A percentile compares a stretch with the other conserved stretches of the same genome.
These are phyloP conservation scores for Phoenix roebelenii DNA, from an alignment of 176 grass and related monocot species.

Conservation along the genomic window DNA sequence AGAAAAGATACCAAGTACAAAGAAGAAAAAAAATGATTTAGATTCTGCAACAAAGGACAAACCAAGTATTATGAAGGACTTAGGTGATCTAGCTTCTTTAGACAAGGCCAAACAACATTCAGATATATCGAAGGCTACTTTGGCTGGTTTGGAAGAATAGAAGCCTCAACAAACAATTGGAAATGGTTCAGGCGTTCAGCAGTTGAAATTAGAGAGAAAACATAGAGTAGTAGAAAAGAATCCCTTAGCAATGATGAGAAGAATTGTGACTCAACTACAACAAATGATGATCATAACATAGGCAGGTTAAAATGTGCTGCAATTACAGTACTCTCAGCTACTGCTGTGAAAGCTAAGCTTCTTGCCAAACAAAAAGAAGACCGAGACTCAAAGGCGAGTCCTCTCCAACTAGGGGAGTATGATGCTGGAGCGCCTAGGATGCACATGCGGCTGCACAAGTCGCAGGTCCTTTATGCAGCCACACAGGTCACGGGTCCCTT, in stretches of 20 bases:
- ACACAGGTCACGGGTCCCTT: too few relatives aligned
- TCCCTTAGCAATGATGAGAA: conserved; percentile 24
- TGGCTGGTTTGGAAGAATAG: conserved; percentile 22
- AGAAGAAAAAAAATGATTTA: conserved; percentile 17
- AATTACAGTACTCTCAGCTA: conserved; percentile 65
- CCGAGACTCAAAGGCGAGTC: too few relatives aligned
- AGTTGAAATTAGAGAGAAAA: conserved; percentile 35
- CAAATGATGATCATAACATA: conserved; percentile 38
- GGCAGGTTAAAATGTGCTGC: conserved; percentile 70
- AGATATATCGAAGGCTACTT: conserved; percentile 7
- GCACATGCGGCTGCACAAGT: too few relatives aligned
- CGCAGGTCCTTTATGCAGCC: too few relatives aligned
- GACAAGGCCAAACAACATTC: conserved; percentile 10
- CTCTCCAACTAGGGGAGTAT: too few relatives aligned
- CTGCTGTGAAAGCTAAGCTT: conserved; percentile 79
- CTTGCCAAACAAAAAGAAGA: conserved; percentile 66
- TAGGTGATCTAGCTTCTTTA: conserved; percentile 24
- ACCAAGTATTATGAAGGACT: conserved; percentile 30
- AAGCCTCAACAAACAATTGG: conserved; percentile 21
- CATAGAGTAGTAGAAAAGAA: conserved; percentile 26
- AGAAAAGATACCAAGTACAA: conserved; percentile 22
- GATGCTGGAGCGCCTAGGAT: too few relatives aligned
- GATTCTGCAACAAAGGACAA: conserved; percentile 16
- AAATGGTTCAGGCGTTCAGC: conserved; percentile 1
- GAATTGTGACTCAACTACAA: conserved; percentile 9